Conservation (phyloP, 441 rosid genomes). For the Melastoma candidum region DNA sequence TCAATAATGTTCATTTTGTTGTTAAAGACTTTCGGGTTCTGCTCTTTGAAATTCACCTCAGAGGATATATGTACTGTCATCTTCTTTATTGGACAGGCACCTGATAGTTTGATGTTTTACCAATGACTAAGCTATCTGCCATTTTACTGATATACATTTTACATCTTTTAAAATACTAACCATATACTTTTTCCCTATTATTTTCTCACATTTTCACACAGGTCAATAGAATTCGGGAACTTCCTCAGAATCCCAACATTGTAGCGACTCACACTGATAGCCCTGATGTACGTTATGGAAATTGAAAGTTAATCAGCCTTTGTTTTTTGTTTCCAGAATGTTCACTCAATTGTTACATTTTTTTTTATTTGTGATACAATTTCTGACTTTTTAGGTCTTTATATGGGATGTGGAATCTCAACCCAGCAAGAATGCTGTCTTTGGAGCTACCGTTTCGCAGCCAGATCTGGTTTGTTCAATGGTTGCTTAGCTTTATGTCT, state of each 20-base stretch:
- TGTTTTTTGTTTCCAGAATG: too few relatives aligned
- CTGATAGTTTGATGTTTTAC: too few relatives aligned
- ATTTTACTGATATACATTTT: not conserved
- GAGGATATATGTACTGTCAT: too few relatives aligned
- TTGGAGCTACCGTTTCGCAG: constrained; percentile 78
- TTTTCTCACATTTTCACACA: constrained; percentile 20
- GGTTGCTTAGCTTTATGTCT: not conserved
- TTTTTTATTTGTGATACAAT: not conserved
- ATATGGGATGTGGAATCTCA: constrained; percentile 99
- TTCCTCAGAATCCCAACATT: constrained; percentile 85
- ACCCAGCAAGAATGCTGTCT: constrained; percentile 94
- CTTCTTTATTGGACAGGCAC: too few relatives aligned
- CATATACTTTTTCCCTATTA: not conserved
- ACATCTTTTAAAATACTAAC: not conserved
- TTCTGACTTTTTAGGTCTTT: constrained; percentile 49
- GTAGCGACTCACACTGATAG: constrained; percentile 97
- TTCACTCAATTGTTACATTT: too few relatives aligned
- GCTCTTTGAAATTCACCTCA: too few relatives aligned
- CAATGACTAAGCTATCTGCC: not conserved
- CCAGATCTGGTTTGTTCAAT: constrained; percentile 73
- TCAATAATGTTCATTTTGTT: too few relatives aligned
- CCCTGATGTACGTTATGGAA: constrained; percentile 60
- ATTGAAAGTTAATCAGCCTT: not conserved
- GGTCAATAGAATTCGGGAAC: constrained; percentile 99
- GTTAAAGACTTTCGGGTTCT: too few relatives aligned